Conservation (phyloP, 306 rosid genomes). For the Lupinus albus region DNA sequence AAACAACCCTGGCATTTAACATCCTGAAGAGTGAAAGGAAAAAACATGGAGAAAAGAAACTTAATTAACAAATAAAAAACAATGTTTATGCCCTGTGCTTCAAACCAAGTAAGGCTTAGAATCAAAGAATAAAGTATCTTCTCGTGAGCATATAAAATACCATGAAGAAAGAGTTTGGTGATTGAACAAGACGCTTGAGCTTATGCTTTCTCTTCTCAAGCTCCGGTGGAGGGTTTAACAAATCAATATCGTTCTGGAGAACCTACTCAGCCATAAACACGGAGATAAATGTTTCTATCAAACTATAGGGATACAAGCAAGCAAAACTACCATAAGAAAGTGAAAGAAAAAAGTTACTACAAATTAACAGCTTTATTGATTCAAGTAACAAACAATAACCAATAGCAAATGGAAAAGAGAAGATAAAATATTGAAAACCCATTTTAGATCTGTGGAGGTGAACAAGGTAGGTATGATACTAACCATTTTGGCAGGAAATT, state of each 20-base stretch:
- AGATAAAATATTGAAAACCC: too few relatives aligned
- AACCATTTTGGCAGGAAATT: too few relatives aligned
- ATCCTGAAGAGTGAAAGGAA: constrained; percentile 36
- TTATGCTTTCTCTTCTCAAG: constrained; percentile 59
- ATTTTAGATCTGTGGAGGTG: too few relatives aligned
- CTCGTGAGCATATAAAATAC: constrained; percentile 31
- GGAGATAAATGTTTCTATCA: neutral
- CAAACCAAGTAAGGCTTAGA: neutral
- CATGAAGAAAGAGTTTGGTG: constrained; percentile 63
- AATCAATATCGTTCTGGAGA: constrained; percentile 61
- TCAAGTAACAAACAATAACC: too few relatives aligned
- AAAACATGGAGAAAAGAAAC: too few relatives aligned
- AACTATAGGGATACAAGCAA: neutral
- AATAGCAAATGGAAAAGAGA: too few relatives aligned
- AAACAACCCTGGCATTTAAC: constrained; percentile 65
- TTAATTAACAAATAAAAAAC: too few relatives aligned
- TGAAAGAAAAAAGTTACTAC: too few relatives aligned
- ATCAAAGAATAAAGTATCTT: neutral
- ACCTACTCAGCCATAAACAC: constrained; percentile 38
- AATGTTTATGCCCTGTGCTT: neutral
- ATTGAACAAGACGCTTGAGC: constrained; percentile 58
- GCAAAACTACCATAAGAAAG: too few relatives aligned
- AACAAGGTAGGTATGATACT: too few relatives aligned
- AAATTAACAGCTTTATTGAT: too few relatives aligned
- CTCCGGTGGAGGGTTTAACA: constrained; percentile 57